A percentile compares a stretch with the other conserved stretches of the same genome.
Evolutionary conservation across 495 filamentous ascomycete genomes (phyloP).

Genomic region (Penicillium crystallinum): DNA sequence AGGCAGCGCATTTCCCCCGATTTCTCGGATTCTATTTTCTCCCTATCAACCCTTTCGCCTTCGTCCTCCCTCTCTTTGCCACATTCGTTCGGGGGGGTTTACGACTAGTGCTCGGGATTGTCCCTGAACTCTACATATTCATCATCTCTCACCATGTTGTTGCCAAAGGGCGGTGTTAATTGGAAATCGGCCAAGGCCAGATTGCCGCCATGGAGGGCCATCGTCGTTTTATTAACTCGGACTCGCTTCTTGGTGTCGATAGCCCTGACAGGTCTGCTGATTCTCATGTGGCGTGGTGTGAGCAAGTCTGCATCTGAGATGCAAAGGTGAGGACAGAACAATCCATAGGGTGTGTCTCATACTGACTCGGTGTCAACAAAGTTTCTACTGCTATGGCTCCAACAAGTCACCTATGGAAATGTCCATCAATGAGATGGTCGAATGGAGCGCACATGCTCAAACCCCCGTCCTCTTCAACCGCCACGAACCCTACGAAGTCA

Average conservation of each 20-base stretch:
- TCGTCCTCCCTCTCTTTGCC: conserved; percentile 14
- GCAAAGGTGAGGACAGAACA: conserved; percentile 63
- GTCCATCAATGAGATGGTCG: conserved; percentile 79
- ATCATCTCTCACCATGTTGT: conserved; percentile 50
- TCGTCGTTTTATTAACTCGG: conserved; percentile 70
- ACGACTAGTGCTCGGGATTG: conserved; percentile 1
- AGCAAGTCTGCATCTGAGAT: conserved; percentile 76
- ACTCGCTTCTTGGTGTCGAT: conserved; percentile 75
- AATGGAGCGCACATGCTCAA: conserved; percentile 81
- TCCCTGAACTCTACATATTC: conserved; percentile 1
- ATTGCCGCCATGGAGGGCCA: conserved; percentile 75
- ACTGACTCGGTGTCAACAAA: conserved; percentile 30
- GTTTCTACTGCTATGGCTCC: conserved; percentile 96
- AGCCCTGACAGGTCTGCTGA: conserved; percentile 63
- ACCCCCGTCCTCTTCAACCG: conserved; percentile 96
- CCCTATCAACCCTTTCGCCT: conserved; percentile 9
- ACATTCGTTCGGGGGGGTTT: conserved; percentile 31
- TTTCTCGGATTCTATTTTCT: conserved; percentile 25
- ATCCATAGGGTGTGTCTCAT: conserved; percentile 2
- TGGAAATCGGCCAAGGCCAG: conserved; percentile 86
- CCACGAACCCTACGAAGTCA: conserved; percentile 80
- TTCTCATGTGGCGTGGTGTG: conserved; percentile 89
- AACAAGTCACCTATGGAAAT: conserved; percentile 91
- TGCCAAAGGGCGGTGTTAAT: conserved; percentile 83
- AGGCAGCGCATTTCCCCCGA: conserved; percentile 15